Evolutionary conservation across 73 alveolate species (phyloP).

Genomic region (Paramecium pentaurelia): DNA sequence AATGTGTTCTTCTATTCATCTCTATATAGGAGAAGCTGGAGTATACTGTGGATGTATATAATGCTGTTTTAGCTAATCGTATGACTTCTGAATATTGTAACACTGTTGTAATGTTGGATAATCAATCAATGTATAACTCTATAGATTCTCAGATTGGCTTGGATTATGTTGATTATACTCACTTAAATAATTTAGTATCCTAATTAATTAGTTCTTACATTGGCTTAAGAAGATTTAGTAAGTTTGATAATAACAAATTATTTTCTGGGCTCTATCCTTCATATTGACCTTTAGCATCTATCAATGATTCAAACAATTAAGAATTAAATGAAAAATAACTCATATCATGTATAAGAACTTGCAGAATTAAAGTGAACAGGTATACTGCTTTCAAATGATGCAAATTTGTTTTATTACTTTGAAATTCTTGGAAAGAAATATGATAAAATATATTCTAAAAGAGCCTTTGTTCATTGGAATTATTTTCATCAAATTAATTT

Average conservation of each 20-base stretch:
- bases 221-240: neutral
- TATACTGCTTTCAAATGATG: neutral
- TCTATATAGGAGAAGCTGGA: neutral
- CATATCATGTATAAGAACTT: neutral
- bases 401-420: neutral
- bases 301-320: neutral
- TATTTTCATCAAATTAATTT: no score
- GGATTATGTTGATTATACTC: neutral
- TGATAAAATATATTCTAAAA: constrained; percentile 48
- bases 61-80: neutral
- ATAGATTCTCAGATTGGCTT: neutral
- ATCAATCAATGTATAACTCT: neutral
- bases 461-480: constrained; percentile 60
- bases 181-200: neutral
- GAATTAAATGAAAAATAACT: neutral
- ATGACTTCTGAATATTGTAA: neutral
- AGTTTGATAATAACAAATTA: neutral
- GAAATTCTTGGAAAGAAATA: neutral
- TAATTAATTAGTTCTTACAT: neutral
- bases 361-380: neutral
- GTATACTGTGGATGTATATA: neutral
- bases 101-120: neutral
- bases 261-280: neutral
- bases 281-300: neutral
- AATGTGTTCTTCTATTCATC: neutral